Conservation (phyloP, 2,329 filamentous ascomycete species). For the Catunica adiposa region DNA sequence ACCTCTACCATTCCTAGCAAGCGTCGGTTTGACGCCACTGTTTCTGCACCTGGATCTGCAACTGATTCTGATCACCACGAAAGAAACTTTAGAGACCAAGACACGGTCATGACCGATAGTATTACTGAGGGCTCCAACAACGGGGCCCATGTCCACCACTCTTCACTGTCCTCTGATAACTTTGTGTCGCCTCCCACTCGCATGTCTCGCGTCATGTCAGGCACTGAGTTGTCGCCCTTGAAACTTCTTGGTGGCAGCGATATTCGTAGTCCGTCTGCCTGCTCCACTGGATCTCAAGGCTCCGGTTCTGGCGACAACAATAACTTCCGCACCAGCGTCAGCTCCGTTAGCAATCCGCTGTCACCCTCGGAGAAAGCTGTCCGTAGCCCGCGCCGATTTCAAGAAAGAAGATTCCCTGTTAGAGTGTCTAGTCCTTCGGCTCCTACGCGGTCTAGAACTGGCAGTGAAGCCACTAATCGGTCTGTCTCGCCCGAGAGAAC, state of each 20-base stretch:
- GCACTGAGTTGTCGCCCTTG: conserved; percentile 39
- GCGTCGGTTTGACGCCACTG: conserved; percentile 9
- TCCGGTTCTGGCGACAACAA: conserved; percentile 13
- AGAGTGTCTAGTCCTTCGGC: conserved; percentile 28
- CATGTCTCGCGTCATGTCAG: conserved; percentile 39
- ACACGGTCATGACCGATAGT: conserved; percentile 11
- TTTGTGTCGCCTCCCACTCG: conserved; percentile 9
- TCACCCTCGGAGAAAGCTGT: conserved; percentile 19
- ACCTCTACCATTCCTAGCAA: conserved; percentile 11
- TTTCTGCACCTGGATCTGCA: neutral
- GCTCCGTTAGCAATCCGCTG: conserved; percentile 12
- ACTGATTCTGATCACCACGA: neutral
- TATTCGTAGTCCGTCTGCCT: conserved; percentile 15
- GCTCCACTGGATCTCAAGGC: conserved; percentile 18
- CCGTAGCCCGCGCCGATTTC: conserved; percentile 32
- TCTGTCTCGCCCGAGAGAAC: conserved; percentile 8
- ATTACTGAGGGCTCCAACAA: conserved; percentile 6
- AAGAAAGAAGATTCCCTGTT: conserved; percentile 45
- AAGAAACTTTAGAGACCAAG: neutral
- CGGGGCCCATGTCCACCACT: neutral
- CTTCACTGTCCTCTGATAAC: conserved; percentile 5
- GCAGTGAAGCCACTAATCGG: conserved; percentile 12
- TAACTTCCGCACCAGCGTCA: conserved; percentile 15
- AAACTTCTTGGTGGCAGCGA: conserved; percentile 32
- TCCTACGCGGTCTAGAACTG: conserved; percentile 12